These are phyloP conservation scores for Oryza nivara DNA, from an alignment of 176 grass and related monocot species.

Conservation along the genomic window DNA sequence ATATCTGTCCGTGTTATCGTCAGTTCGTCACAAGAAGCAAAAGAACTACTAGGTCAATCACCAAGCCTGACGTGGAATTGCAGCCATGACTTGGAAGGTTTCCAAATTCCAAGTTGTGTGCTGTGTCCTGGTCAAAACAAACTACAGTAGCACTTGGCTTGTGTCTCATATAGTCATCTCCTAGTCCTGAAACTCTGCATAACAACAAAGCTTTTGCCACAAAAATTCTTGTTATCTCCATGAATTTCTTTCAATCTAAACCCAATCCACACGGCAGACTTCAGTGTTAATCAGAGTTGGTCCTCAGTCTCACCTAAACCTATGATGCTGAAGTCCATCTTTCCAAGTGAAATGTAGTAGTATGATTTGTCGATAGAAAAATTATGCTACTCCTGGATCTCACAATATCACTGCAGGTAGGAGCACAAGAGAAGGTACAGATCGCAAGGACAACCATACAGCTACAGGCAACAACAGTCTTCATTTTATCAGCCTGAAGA, in stretches of 20 bases:
- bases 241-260: background rate
- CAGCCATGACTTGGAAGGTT: background rate
- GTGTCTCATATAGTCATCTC: background rate
- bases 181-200: background rate
- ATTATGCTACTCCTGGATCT: background rate
- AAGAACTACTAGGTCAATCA: conserved; percentile 6
- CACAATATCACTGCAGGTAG: background rate
- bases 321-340: no score
- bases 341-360: background rate
- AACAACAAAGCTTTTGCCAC: background rate
- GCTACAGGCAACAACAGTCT: background rate
- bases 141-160: background rate
- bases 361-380: background rate
- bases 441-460: background rate
- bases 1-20: conserved; percentile 17
- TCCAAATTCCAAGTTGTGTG: background rate
- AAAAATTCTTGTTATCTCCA: background rate
- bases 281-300: background rate
- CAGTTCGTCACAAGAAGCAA: background rate
- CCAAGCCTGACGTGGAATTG: conserved; percentile 9
- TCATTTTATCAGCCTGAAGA: background rate
- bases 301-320: no score
- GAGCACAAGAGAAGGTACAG: background rate
- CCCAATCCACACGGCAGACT: background rate
- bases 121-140: background rate